Evolutionary conservation across 2,329 filamentous ascomycete genomes (phyloP).

Genomic region (Huntiella decipiens): DNA sequence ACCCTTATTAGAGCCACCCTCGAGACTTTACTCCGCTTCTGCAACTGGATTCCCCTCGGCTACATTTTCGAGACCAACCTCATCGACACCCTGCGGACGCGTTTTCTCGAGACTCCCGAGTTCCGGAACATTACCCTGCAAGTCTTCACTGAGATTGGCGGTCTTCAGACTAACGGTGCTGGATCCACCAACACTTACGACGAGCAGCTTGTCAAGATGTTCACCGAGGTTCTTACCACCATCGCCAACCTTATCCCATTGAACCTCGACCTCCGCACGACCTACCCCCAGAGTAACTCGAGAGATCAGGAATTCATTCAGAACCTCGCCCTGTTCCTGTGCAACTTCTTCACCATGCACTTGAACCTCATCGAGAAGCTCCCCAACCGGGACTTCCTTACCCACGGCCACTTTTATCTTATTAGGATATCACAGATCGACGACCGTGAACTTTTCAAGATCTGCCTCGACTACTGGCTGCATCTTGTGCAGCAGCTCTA

Average conservation of each 20-base stretch:
- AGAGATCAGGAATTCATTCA: conserved; percentile 95
- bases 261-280: conserved; percentile 72
- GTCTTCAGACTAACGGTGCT: conserved; percentile 62
- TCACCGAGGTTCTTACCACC: conserved; percentile 84
- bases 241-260: conserved; percentile 89
- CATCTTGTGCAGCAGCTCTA: conserved; percentile 96
- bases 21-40: conserved; percentile 84
- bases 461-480: conserved; percentile 97
- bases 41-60: conserved; percentile 96
- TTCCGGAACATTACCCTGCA: conserved; percentile 96
- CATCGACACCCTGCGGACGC: conserved; percentile 80
- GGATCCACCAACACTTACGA: conserved; percentile 59
- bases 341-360: conserved; percentile 92
- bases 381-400: conserved; percentile 84
- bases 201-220: conserved; percentile 94
- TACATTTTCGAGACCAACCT: conserved; percentile 98
- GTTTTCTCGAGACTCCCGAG: conserved; percentile 82
- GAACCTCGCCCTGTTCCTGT: conserved; percentile 86
- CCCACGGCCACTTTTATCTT: conserved; percentile 92
- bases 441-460: conserved; percentile 98
- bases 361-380: conserved; percentile 85
- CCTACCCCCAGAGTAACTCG: conserved; percentile 79
- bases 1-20: conserved; percentile 91
- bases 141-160: conserved; percentile 91
- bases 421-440: conserved; percentile 98